A percentile compares a stretch with the other conserved stretches of the same genome.
Evolutionary conservation across 2,329 filamentous ascomycete genomes (phyloP).

Genomic region (Ophiostoma novo-ulmi): DNA sequence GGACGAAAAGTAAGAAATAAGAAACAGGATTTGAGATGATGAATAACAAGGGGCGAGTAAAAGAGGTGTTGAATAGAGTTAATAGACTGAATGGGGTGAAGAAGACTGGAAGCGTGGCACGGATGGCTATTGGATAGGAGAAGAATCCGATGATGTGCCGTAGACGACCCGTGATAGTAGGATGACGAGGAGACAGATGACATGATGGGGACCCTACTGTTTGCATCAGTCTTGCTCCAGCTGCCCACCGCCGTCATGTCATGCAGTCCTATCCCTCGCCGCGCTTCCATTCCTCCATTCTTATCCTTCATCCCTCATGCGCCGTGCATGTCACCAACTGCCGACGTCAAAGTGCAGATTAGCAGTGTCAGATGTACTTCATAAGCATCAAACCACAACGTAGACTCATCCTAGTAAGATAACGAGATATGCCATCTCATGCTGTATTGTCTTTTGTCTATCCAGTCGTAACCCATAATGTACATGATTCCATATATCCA

Average conservation of each 20-base stretch:
- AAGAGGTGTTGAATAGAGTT: not conserved
- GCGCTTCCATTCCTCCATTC: not conserved
- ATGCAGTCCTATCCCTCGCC: not conserved
- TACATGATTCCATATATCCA: not conserved
- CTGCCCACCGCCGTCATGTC: no score
- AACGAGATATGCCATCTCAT: not conserved
- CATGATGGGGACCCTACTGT: not conserved
- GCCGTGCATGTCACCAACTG: not conserved
- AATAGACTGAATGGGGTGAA: not conserved
- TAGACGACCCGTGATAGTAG: no score
- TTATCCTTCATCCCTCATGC: not conserved
- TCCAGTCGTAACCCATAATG: slow-evolving; percentile 8
- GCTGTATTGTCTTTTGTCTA: slow-evolving; percentile 6
- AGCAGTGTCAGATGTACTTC: not conserved
- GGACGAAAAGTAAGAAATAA: not conserved
- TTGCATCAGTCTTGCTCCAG: not conserved
- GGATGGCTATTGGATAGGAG: not conserved
- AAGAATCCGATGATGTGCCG: not conserved
- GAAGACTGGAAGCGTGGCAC: not conserved
- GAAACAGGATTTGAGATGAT: not conserved
- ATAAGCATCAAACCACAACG: not conserved
- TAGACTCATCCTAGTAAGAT: not conserved
- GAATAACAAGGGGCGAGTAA: not conserved
- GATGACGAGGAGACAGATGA: not conserved
- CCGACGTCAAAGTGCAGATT: not conserved